A percentile compares a stretch with the other conserved stretches of the same genome.
phyloP scores from a whole-genome alignment of 2,329 filamentous ascomycete species.

The Colletotrichum musae region DNA sequence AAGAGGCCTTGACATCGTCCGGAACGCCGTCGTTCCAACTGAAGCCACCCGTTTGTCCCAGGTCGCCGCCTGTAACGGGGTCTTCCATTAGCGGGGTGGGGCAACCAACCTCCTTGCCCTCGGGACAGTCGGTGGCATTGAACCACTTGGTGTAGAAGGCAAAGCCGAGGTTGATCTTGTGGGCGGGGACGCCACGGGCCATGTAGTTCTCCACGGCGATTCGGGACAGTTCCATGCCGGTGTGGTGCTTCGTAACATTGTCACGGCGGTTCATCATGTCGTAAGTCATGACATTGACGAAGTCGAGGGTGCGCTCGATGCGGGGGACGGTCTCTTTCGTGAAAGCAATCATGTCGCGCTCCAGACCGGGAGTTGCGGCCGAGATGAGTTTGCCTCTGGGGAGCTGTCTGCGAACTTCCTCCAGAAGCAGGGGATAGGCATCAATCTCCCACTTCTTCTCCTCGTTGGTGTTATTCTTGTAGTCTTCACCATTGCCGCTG shows the following conservation, averaged over 20 bases:
- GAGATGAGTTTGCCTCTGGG: conserved; percentile 72
- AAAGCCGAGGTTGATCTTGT: conserved; percentile 74
- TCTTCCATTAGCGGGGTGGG: conserved; percentile 71
- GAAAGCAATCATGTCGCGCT: conserved; percentile 77
- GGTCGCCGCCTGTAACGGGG: conserved; percentile 68
- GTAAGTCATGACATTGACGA: conserved; percentile 79
- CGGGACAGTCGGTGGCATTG: conserved; percentile 60
- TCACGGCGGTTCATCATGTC: conserved; percentile 80
- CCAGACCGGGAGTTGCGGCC: conserved; percentile 76
- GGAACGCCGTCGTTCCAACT: conserved; percentile 72
- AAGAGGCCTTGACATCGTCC: conserved; percentile 68
- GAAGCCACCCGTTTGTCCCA: conserved; percentile 71
- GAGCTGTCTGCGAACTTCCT: conserved; percentile 70
- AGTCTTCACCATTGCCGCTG: conserved; percentile 79
- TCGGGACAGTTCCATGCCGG: conserved; percentile 69
- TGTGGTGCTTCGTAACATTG: conserved; percentile 75
- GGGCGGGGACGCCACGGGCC: conserved; percentile 63
- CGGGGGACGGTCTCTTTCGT: conserved; percentile 69
- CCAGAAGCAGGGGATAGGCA: conserved; percentile 73
- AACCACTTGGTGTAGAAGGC: conserved; percentile 80
- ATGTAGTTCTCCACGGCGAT: conserved; percentile 73
- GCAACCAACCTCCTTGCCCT: conserved; percentile 65
- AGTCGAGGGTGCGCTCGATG: conserved; percentile 73
- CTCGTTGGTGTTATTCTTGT: conserved; percentile 74
- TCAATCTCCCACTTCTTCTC: conserved; percentile 73